These are phyloP conservation scores for Trichoderma cornu-damae DNA, from an alignment of 2,329 filamentous ascomycete species.

Conservation along the genomic window DNA sequence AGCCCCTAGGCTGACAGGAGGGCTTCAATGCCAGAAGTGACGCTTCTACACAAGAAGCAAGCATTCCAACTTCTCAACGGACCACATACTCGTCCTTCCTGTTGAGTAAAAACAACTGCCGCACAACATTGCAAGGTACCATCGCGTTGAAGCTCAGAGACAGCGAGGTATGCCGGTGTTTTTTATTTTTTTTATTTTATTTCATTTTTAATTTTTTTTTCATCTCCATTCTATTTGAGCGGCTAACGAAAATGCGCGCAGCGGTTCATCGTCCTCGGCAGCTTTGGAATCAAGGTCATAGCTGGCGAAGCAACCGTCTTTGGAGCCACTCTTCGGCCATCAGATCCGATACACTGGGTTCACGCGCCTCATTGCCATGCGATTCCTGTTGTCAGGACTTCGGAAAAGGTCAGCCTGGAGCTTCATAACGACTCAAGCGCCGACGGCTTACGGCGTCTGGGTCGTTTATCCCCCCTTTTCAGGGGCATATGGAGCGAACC, in stretches of 20 bases:
- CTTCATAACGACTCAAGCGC: slow-evolving; percentile 50
- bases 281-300: slow-evolving; percentile 58
- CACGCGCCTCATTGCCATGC: slow-evolving; percentile 66
- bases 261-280: slow-evolving; percentile 61
- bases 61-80: not conserved
- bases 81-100: slow-evolving; percentile 43
- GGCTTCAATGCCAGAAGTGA: not conserved
- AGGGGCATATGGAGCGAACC: slow-evolving; percentile 59
- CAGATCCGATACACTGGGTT: slow-evolving; percentile 48
- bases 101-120: slow-evolving; percentile 41
- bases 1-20: not conserved
- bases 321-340: slow-evolving; percentile 55
- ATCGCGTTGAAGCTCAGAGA: slow-evolving; percentile 41
- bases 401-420: slow-evolving; percentile 47
- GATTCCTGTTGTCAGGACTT: slow-evolving; percentile 58
- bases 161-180: slow-evolving; percentile 41
- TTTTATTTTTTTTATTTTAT: too few relatives aligned
- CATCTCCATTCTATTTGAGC: too few relatives aligned
- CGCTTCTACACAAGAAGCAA: not conserved
- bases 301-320: slow-evolving; percentile 60
- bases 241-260: slow-evolving; percentile 27
- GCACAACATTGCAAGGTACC: slow-evolving; percentile 35
- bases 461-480: slow-evolving; percentile 60
- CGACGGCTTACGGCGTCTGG: slow-evolving; percentile 48
- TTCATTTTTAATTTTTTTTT: too few relatives aligned